Evolutionary conservation across 1,284 basidiomycete species (phyloP), one percentile per base, ranked within the genome.

Genomic region (Boletus nobilissimus): DNA sequence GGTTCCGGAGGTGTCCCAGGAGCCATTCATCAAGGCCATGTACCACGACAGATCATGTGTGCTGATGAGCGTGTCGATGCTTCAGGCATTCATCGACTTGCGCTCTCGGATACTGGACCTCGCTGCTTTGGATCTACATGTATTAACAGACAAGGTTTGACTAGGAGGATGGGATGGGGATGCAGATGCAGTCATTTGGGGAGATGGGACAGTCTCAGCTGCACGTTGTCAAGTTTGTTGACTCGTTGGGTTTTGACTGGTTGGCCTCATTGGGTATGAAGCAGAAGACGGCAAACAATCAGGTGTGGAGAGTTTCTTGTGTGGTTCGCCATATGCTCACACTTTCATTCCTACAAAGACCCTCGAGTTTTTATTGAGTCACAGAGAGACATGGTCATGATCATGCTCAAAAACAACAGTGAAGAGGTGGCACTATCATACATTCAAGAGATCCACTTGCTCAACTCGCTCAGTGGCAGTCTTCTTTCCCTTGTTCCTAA

Each of bases 221-320:
- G 79, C 90, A 95, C 34, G 93, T 99, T 84, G 94, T 98, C 81
- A 96, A 97, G 84, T 91, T 97, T 70, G 89, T 98, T 62, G 94
- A 95, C 82, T 95, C 95, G 0, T 88, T 99, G 79, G 93, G 95
- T 84, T 95, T 98, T 81, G 93, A 95, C 77, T 99, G 97, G 96
- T 90, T 90, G 32, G 97, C 99, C 85, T 92, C 91, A 73, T 87
- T 96, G n/a, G n/a, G n/a, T n/a, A n/a, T n/a, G n/a, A n/a, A n/a
- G n/a, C n/a, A n/a, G n/a, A n/a, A n/a, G n/a, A n/a, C n/a, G n/a
- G n/a, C n/a, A 2, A 88, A 91, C 8, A 91, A 92, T 67, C 95
- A 96, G 87, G 94, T 94, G 72, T 57, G 87, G 80, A 8, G 0
- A 6, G 7, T 19, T n/a, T 48, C 60, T 72, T 70, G 34, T 32